Evolutionary conservation across 768 basidiomycete species (phyloP).

Genomic region (Auriscalpium orientale): DNA sequence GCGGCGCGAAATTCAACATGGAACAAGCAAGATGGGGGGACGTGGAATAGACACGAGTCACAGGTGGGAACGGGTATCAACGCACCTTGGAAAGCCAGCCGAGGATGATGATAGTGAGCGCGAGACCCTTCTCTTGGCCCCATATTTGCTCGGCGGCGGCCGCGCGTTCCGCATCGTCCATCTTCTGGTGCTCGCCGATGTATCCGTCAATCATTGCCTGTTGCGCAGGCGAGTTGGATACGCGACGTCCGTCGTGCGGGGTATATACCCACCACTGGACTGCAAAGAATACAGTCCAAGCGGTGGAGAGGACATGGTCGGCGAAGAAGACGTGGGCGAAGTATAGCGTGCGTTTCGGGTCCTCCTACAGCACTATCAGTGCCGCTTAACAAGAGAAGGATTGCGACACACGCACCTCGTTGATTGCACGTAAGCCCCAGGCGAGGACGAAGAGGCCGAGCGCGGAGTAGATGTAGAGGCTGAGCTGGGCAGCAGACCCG

Average conservation of each 20-base stretch:
- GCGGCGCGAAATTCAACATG: not conserved
- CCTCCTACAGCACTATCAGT: constrained; percentile 56
- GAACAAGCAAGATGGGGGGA: not conserved
- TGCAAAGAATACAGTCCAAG: constrained; percentile 90
- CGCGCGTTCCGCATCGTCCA: constrained; percentile 60
- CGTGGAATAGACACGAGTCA: no score
- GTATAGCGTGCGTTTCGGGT: constrained; percentile 74
- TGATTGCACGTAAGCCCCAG: constrained; percentile 85
- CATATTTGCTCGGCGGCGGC: constrained; percentile 76
- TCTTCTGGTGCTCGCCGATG: constrained; percentile 33
- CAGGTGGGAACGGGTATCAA: not conserved
- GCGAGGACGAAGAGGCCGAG: constrained; percentile 68
- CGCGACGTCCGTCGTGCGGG: constrained; percentile 82
- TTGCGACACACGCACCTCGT: constrained; percentile 53
- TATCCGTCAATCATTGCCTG: constrained; percentile 65
- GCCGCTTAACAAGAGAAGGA: constrained; percentile 2
- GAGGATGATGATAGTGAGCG: constrained; percentile 64
- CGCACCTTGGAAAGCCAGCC: constrained; percentile 88
- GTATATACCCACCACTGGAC: constrained; percentile 87
- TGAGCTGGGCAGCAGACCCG: constrained; percentile 89
- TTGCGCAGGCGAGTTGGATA: constrained; percentile 83
- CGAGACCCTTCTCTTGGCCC: constrained; percentile 83
- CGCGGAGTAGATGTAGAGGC: constrained; percentile 89
- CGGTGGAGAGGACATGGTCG: constrained; percentile 84
- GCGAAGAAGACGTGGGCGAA: constrained; percentile 89